Evolutionary conservation across 208 protist species (phyloP), one percentile per base, ranked within the genome.

Genomic region (Wallacemonas sp.): DNA sequence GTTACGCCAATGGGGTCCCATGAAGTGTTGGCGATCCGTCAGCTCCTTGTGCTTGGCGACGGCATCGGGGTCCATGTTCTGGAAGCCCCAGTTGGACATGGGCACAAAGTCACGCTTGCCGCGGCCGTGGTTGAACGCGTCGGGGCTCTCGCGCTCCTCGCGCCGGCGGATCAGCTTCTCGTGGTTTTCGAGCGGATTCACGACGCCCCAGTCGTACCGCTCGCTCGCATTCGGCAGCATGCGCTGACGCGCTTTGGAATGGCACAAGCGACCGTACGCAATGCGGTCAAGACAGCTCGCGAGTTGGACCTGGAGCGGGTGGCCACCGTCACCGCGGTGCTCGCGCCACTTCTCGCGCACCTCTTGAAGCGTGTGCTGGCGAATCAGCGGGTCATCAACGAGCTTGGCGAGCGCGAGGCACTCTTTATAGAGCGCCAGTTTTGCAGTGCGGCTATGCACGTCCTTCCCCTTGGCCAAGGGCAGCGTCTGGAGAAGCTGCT

Each of bases 41-140:
- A 94, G 64, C 68, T 96, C 87, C 72, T 96, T 96, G 79, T 96
- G 87, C 70, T 85, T 81, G 30, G 83, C 74, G 4, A 92, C 76
- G 4, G 85, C 87, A 41, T 96, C 91, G 0, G 91, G 91, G 64
- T 96, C 91, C 81, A 96, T 94, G 61, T 96, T 96, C 9, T 78
- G 80, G 49, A 82, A 85, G 8, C 91, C 86, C 88, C 91, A 96
- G 68, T 96, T 96, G 5, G 85, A 90, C 88, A 96, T 92, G 26
- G 91, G 91, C n/a, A 96, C 91, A 83, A 96, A 96, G 58, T 93
- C 87, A 9, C 91, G 83, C 38, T 89, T 90, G 23, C 80, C 80
- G 0, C 81, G 65, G 17, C 87, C 81, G 62, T 93, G 86, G 24
- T 86, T 85, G 71, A 89, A 92, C 2, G 87, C 87, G 61, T 94